A percentile compares a stretch with the other conserved stretches of the same genome.
Evolutionary conservation across 2,329 filamentous ascomycete genomes (phyloP).

Genomic region (Trichoderma sp.): DNA sequence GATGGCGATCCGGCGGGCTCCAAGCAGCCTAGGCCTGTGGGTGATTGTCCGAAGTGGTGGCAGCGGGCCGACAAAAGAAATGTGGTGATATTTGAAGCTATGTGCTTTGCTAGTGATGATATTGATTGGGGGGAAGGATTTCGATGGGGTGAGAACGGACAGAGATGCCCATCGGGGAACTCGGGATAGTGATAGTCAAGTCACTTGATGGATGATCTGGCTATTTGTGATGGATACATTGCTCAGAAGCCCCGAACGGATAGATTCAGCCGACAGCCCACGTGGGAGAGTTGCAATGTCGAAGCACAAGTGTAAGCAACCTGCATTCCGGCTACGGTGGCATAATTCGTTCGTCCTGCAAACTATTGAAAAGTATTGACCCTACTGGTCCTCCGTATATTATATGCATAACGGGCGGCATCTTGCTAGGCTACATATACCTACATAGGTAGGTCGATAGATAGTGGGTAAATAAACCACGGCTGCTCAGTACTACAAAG

Average conservation of each 20-base stretch:
- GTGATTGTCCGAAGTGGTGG: conserved; percentile 5
- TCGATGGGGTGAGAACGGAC: neutral
- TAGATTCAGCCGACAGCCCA: conserved; percentile 5
- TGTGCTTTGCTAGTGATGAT: neutral
- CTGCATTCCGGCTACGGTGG: neutral
- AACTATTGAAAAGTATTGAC: neutral
- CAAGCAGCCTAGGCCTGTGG: conserved; percentile 2
- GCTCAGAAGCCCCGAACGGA: neutral
- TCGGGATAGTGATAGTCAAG: neutral
- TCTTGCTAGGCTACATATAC: neutral
- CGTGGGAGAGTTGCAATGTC: neutral
- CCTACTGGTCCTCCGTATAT: neutral
- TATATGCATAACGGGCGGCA: neutral
- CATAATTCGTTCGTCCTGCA: neutral
- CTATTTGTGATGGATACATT: neutral
- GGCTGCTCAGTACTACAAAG: neutral
- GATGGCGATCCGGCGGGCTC: conserved; percentile 7
- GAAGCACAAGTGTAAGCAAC: neutral
- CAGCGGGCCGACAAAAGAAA: neutral
- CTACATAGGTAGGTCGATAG: neutral
- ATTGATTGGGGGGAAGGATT: neutral
- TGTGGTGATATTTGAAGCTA: neutral
- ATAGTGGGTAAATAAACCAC: neutral
- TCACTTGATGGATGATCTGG: neutral
- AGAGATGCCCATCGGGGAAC: neutral